phyloP scores from a whole-genome alignment of 768 basidiomycete species.

The Lyophyllum semitale region DNA sequence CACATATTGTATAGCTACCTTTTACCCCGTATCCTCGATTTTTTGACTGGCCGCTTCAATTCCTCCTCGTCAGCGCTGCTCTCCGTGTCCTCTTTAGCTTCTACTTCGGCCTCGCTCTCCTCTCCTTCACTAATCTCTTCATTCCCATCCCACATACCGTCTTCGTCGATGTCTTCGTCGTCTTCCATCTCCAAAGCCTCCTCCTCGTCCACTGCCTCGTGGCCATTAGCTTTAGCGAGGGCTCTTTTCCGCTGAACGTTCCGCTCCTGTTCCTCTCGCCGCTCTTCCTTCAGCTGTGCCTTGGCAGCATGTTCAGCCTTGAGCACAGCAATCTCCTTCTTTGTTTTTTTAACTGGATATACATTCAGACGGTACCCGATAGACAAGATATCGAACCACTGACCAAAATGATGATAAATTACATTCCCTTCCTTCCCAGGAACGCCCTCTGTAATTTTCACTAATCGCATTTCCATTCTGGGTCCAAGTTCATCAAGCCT shows the following conservation, averaged over 20 bases:
- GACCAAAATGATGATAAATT: slow-evolving; percentile 93
- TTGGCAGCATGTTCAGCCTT: slow-evolving; percentile 79
- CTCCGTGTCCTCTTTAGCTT: slow-evolving; percentile 38
- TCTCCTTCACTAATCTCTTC: slow-evolving; percentile 65
- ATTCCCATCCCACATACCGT: slow-evolving; percentile 54
- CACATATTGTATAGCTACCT: slow-evolving; percentile 34
- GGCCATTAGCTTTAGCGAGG: slow-evolving; percentile 10
- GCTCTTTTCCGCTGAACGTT: slow-evolving; percentile 88
- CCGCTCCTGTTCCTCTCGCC: slow-evolving; percentile 86
- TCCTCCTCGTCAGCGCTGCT: slow-evolving; percentile 53
- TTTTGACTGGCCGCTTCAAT: slow-evolving; percentile 52
- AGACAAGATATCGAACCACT: slow-evolving; percentile 29
- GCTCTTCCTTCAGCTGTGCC: slow-evolving; percentile 71
- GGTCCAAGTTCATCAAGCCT: slow-evolving; percentile 93
- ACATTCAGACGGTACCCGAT: slow-evolving; percentile 1
- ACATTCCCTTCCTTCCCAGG: slow-evolving; percentile 93
- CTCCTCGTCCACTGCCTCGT: slow-evolving; percentile 38
- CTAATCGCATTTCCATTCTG: slow-evolving; percentile 86
- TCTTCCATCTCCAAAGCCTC: slow-evolving; percentile 40
- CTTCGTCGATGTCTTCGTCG: slow-evolving; percentile 33
- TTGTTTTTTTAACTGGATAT: slow-evolving; percentile 84
- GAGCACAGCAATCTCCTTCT: slow-evolving; percentile 66
- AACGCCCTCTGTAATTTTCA: slow-evolving; percentile 93
- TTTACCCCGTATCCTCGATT: slow-evolving; percentile 49
- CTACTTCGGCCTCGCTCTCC: slow-evolving; percentile 32